Evolutionary conservation across 805 yeast genomes (phyloP).

Genomic region (Kockiozyma suomiensis): DNA sequence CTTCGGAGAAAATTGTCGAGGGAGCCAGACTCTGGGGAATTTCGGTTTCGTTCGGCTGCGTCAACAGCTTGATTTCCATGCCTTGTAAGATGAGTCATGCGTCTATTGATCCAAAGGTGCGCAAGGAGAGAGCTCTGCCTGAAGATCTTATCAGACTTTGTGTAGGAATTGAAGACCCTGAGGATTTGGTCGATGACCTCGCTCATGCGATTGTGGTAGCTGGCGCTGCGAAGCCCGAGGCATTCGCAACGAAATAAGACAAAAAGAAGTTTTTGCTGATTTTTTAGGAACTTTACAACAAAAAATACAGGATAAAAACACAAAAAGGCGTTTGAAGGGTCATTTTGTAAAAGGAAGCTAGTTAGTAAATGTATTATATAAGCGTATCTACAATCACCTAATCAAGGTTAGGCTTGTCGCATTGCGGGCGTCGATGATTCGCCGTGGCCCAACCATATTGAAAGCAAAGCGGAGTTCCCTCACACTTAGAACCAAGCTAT

Average conservation of each 20-base stretch:
- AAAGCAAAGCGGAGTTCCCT: neutral
- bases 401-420: neutral
- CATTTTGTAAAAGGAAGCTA: neutral
- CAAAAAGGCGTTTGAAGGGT: too few relatives aligned
- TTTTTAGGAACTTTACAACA: neutral
- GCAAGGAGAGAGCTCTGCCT: slow-evolving; percentile 87
- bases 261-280: too few relatives aligned
- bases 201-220: slow-evolving; percentile 67
- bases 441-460: neutral
- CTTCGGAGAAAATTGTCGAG: slow-evolving; percentile 74
- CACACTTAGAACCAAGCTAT: neutral
- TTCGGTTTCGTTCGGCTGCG: slow-evolving; percentile 93
- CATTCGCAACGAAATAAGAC: neutral
- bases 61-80: slow-evolving; percentile 86
- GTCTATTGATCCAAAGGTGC: slow-evolving; percentile 83
- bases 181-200: slow-evolving; percentile 81
- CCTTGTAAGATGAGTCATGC: slow-evolving; percentile 98
- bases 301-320: neutral
- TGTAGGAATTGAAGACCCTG: slow-evolving; percentile 83
- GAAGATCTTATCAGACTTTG: slow-evolving; percentile 90
- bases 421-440: neutral
- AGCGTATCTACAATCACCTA: neutral
- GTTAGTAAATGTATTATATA: neutral
- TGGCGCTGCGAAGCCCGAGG: slow-evolving; percentile 50
- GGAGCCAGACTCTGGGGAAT: slow-evolving; percentile 77